Percentiles rank a stretch among this genome's conserved stretches.
Conservation (phyloP, 306 rosid genomes). For the Oxytropis ochrocephala region DNA sequence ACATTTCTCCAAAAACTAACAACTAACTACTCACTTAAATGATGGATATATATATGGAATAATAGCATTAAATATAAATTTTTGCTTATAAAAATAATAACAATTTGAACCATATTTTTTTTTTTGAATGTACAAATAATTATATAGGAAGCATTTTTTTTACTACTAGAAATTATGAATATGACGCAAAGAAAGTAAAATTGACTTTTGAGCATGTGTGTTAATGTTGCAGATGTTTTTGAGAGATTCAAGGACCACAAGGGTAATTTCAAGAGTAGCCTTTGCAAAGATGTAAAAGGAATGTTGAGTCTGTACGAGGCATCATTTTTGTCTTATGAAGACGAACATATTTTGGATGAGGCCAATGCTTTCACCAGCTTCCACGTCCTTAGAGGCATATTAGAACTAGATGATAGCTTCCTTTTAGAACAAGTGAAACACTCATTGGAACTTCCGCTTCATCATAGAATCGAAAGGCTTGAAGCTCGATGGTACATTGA, state of each 20-base stretch:
- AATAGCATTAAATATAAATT: too few species aligned
- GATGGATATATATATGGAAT: too few species aligned
- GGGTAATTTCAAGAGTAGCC: slow-evolving; percentile 15
- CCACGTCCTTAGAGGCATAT: slow-evolving; percentile 26
- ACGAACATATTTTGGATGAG: slow-evolving; percentile 41
- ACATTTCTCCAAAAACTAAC: too few species aligned
- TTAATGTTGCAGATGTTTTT: slow-evolving; percentile 34
- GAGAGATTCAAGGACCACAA: slow-evolving; percentile 21
- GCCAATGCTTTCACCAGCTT: slow-evolving; percentile 32
- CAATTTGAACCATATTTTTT: too few species aligned
- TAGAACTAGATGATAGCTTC: neutral
- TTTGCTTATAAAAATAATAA: too few species aligned
- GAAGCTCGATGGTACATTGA: slow-evolving; percentile 52
- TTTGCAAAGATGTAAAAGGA: slow-evolving; percentile 33
- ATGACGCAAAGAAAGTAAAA: neutral
- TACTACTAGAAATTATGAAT: too few species aligned
- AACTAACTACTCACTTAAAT: too few species aligned
- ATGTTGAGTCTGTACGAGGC: slow-evolving; percentile 54
- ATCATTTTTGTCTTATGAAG: slow-evolving; percentile 37
- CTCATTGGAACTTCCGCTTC: slow-evolving; percentile 42
- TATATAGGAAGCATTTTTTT: too few species aligned
- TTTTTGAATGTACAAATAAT: too few species aligned
- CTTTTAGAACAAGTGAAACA: slow-evolving; percentile 27
- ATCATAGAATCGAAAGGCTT: slow-evolving; percentile 36
- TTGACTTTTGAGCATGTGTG: neutral